Evolutionary conservation across 257 asterid species (phyloP).

Genomic region (Osmanthus fragrans): DNA sequence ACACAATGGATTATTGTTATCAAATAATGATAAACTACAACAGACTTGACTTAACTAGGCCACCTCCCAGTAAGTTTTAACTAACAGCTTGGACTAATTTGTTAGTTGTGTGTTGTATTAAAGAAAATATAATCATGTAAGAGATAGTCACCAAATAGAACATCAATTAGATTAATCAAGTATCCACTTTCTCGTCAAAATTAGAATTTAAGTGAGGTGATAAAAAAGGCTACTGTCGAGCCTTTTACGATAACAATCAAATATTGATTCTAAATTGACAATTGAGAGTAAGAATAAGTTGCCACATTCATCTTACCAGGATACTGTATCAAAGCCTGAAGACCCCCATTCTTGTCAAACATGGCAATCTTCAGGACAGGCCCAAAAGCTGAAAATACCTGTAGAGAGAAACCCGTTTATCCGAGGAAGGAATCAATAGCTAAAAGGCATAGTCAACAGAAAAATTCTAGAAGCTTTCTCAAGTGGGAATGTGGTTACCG

Average conservation of each 20-base stretch:
- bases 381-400: conserved; percentile 85
- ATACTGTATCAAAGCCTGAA: conserved; percentile 89
- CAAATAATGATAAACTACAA: neutral
- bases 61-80: neutral
- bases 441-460: conserved; percentile 2
- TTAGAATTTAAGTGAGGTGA: neutral
- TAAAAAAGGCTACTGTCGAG: neutral
- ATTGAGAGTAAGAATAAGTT: neutral
- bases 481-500: conserved; percentile 48
- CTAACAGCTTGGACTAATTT: neutral
- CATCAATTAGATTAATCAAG: neutral
- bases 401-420: conserved; percentile 18
- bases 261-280: neutral
- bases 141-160: neutral
- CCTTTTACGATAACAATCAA: neutral
- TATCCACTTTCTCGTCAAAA: neutral
- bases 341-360: conserved; percentile 91
- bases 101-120: neutral
- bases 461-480: conserved; percentile 22
- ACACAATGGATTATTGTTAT: neutral
- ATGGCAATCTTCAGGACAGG: conserved; percentile 86
- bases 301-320: conserved; percentile 54
- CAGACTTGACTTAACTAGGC: neutral
- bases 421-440: conserved; percentile 14
- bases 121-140: neutral